Percentiles rank a stretch among this genome's conserved stretches.
Conservation (phyloP, 2,329 filamentous ascomycete species). For the Hypocrella siamensis region DNA sequence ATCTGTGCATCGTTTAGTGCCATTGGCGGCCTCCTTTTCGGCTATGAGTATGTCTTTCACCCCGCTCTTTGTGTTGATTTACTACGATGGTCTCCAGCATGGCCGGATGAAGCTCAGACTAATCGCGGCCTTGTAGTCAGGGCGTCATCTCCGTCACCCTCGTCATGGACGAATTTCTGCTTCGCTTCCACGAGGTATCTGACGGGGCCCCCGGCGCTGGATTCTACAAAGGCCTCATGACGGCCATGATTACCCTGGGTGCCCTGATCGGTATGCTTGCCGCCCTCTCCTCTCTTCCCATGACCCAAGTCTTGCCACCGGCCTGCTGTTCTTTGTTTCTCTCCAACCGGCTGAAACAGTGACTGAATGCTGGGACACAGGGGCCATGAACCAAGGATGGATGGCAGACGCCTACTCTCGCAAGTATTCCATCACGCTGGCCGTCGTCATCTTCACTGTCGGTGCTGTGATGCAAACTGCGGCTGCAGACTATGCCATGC, state of each 20-base stretch:
- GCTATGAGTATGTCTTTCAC: constrained; percentile 10
- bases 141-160: constrained; percentile 23
- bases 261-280: constrained; percentile 22
- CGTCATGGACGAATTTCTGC: constrained; percentile 18
- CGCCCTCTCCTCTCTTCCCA: not conserved
- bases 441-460: constrained; percentile 19
- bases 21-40: constrained; percentile 24
- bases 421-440: constrained; percentile 17
- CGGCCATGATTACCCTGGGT: constrained; percentile 29
- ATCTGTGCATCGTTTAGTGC: constrained; percentile 17
- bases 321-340: not conserved
- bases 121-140: no score
- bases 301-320: no score
- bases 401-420: constrained; percentile 16
- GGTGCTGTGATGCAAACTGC: constrained; percentile 27
- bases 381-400: constrained; percentile 26
- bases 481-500: constrained; percentile 22
- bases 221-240: constrained; percentile 25
- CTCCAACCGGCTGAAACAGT: not conserved
- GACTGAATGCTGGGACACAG: constrained; percentile 6
- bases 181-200: constrained; percentile 16
- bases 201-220: constrained; percentile 21
- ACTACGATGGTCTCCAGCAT: no score
- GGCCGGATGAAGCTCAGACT: no score
- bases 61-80: not conserved